A percentile compares a stretch with the other conserved stretches of the same genome.
Evolutionary conservation across 1,284 basidiomycete species (phyloP).

Genomic region (Papiliotrema laurentii): DNA sequence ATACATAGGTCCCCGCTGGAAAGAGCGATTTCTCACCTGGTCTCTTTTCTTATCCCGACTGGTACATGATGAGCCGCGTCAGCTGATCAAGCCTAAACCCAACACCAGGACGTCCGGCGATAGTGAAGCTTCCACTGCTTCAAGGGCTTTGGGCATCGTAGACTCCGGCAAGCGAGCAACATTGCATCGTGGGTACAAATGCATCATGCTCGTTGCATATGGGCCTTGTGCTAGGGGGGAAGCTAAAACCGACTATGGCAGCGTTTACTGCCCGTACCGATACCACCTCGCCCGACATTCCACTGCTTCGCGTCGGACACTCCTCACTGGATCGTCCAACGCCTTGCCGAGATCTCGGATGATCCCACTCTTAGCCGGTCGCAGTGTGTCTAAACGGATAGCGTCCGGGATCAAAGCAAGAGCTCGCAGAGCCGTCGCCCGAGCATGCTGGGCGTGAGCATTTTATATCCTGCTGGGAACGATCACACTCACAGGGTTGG

Average conservation of each 20-base stretch:
- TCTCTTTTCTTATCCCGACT: too few relatives aligned
- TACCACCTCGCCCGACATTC: constrained; percentile 60
- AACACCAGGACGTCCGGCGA: too few relatives aligned
- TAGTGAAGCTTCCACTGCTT: too few relatives aligned
- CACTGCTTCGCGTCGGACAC: constrained; percentile 79
- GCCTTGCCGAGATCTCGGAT: constrained; percentile 67
- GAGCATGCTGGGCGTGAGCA: constrained; percentile 57
- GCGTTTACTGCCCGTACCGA: constrained; percentile 6
- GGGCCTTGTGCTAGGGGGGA: too few relatives aligned
- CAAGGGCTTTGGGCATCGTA: not conserved
- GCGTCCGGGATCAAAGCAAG: constrained; percentile 66
- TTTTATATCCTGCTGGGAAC: not conserved
- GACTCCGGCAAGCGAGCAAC: too few relatives aligned
- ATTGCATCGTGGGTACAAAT: too few relatives aligned
- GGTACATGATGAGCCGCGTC: too few relatives aligned
- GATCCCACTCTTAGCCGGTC: constrained; percentile 66
- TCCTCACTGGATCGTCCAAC: constrained; percentile 77
- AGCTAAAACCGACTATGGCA: too few relatives aligned
- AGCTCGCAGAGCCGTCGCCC: constrained; percentile 69
- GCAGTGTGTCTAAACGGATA: constrained; percentile 72
- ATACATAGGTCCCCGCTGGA: too few relatives aligned
- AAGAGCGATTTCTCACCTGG: too few relatives aligned
- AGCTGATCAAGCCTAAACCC: too few relatives aligned
- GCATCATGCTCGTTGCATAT: not conserved
- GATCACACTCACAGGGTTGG: constrained; percentile 5